These are phyloP conservation scores for Chloromonas sp. DNA, from an alignment of 163 green algal species.

Conservation along the genomic window DNA sequence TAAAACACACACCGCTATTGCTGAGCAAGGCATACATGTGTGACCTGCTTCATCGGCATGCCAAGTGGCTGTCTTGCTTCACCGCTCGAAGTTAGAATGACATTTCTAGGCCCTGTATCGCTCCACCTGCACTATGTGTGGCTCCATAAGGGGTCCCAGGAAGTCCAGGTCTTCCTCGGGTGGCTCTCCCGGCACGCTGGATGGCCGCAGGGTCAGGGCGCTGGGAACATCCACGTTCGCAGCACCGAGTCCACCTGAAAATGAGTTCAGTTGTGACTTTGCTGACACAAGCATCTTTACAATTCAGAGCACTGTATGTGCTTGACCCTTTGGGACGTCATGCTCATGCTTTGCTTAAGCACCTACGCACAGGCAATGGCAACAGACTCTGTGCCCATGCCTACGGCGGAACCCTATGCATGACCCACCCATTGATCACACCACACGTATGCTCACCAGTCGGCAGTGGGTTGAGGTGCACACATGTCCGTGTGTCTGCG, in stretches of 20 bases:
- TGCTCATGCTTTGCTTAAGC: too few species aligned
- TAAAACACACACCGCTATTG: not conserved
- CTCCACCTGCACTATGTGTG: not conserved
- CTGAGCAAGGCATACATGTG: too few species aligned
- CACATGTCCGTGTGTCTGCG: constrained; percentile 20
- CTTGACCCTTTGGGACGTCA: too few species aligned
- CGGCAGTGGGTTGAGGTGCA: constrained; percentile 59
- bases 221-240: constrained; percentile 30
- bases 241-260: constrained; percentile 43
- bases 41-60: not conserved
- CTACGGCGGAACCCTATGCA: too few species aligned
- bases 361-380: too few species aligned
- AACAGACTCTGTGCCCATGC: too few species aligned
- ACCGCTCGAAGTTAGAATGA: not conserved
- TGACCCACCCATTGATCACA: too few species aligned
- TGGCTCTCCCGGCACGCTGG: not conserved
- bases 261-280: too few species aligned
- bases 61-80: not conserved
- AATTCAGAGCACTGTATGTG: too few species aligned
- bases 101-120: not conserved
- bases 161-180: not conserved
- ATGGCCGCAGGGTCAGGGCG: not conserved
- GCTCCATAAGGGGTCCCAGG: not conserved
- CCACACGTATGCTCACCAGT: constrained; percentile 15
- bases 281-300: too few species aligned